A percentile compares a stretch with the other conserved stretches of the same genome.
Evolutionary conservation across 768 basidiomycete species (phyloP).

Genomic region (Amanita polypyramis): DNA sequence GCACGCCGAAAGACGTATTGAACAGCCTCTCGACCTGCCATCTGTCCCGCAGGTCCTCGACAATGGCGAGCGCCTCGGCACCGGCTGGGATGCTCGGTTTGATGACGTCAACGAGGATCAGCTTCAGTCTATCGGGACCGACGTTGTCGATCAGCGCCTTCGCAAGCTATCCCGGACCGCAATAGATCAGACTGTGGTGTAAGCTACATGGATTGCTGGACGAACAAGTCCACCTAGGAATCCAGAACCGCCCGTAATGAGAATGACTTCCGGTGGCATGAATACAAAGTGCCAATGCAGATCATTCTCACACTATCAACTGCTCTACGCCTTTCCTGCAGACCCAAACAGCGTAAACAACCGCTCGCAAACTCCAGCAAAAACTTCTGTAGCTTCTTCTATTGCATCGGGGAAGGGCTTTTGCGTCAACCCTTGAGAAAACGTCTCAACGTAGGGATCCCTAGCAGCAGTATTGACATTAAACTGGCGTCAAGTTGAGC

Average conservation of each 20-base stretch:
- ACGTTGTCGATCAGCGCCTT: constrained; percentile 22
- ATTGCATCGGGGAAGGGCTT: constrained; percentile 35
- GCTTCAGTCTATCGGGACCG: constrained; percentile 23
- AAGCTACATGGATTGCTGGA: neutral
- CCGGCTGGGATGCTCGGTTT: constrained; percentile 24
- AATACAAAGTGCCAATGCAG: neutral
- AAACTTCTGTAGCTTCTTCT: constrained; percentile 33
- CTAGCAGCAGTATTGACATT: constrained; percentile 39
- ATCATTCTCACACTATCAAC: neutral
- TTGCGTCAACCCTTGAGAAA: constrained; percentile 21
- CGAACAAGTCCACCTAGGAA: constrained; percentile 29
- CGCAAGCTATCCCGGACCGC: constrained; percentile 21
- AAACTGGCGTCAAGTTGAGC: constrained; percentile 16
- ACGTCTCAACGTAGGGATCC: constrained; percentile 28
- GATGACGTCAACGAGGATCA: constrained; percentile 43
- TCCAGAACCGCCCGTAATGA: constrained; percentile 36
- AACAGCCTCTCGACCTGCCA: constrained; percentile 26
- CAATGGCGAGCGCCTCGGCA: constrained; percentile 22
- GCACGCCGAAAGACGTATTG: constrained; percentile 26
- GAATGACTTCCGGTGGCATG: constrained; percentile 15
- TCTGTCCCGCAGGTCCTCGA: constrained; percentile 30
- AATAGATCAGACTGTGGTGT: neutral
- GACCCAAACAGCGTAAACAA: constrained; percentile 32
- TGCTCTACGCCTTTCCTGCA: constrained; percentile 19
- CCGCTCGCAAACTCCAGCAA: constrained; percentile 28